Conservation (phyloP, 129 eudicot species). For the Centella asiatica region DNA sequence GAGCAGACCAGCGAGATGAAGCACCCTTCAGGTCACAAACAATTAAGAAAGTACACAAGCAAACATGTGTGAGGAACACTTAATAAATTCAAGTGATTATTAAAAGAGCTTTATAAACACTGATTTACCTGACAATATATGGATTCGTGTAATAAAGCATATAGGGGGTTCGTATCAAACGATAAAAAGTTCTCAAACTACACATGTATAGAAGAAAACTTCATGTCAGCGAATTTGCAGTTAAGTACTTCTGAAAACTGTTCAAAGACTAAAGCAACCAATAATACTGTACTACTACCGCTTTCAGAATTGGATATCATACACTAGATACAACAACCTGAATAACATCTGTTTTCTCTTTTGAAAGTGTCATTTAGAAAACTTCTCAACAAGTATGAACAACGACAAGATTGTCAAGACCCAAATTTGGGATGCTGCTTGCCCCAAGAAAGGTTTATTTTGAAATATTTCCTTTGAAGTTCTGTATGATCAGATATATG, state of each 20-base stretch:
- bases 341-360: too few species aligned
- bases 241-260: background rate
- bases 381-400: too few species aligned
- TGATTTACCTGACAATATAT: conserved; percentile 75
- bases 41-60: background rate
- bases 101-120: background rate
- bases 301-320: too few species aligned
- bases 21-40: conserved; percentile 50
- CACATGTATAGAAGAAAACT: conserved; percentile 18
- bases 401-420: too few species aligned
- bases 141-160: conserved; percentile 83
- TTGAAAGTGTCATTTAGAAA: too few species aligned
- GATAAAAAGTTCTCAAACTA: conserved; percentile 80
- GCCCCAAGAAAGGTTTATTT: too few species aligned
- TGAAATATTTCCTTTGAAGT: too few species aligned
- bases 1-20: conserved; percentile 90
- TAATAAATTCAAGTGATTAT: background rate
- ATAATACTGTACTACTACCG: background rate
- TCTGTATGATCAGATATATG: too few species aligned
- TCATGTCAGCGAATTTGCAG: conserved; percentile 10
- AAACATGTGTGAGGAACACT: background rate
- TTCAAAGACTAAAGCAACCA: conserved; percentile 1
- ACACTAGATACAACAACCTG: too few species aligned
- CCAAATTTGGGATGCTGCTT: too few species aligned
- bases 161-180: conserved; percentile 69